Conservation (phyloP, 305 asterid species). For the Vinca major region DNA sequence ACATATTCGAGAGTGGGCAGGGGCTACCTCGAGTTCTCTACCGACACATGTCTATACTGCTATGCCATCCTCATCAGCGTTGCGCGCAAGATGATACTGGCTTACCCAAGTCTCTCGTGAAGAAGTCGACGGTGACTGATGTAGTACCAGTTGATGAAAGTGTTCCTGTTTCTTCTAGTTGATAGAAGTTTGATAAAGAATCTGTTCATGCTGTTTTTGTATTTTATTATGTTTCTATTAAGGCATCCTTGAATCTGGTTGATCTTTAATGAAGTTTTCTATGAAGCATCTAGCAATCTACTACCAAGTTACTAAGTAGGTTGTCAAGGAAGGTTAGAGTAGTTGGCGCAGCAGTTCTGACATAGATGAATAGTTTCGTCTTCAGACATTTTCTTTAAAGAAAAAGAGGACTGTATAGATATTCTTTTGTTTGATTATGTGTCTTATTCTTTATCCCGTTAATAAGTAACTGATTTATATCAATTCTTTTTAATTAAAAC, state of each 20-base stretch:
- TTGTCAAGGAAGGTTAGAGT: too few relatives aligned
- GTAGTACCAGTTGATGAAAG: slow-evolving; percentile 42
- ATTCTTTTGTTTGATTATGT: too few relatives aligned
- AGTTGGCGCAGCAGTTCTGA: too few relatives aligned
- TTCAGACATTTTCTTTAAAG: too few relatives aligned
- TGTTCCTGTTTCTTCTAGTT: slow-evolving; percentile 35
- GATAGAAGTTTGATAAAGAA: slow-evolving; percentile 17
- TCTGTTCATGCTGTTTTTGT: not conserved
- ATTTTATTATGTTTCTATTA: not conserved
- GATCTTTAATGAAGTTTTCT: not conserved
- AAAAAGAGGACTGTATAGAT: too few relatives aligned
- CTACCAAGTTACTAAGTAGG: not conserved
- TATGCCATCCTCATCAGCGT: slow-evolving; percentile 88
- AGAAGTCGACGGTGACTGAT: slow-evolving; percentile 43
- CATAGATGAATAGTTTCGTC: too few relatives aligned
- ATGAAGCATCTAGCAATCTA: not conserved
- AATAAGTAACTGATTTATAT: too few relatives aligned
- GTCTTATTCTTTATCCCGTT: too few relatives aligned
- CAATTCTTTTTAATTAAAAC: too few relatives aligned
- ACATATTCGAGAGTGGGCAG: slow-evolving; percentile 83
- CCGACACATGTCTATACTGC: slow-evolving; percentile 60
- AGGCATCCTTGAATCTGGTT: not conserved
- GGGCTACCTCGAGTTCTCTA: slow-evolving; percentile 71
- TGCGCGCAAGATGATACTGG: slow-evolving; percentile 70
- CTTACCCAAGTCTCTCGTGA: slow-evolving; percentile 61